Percentiles rank a stretch among this genome's conserved stretches.
Conservation (phyloP, 208 protist species). For the Leishmania martiniquensis region DNA sequence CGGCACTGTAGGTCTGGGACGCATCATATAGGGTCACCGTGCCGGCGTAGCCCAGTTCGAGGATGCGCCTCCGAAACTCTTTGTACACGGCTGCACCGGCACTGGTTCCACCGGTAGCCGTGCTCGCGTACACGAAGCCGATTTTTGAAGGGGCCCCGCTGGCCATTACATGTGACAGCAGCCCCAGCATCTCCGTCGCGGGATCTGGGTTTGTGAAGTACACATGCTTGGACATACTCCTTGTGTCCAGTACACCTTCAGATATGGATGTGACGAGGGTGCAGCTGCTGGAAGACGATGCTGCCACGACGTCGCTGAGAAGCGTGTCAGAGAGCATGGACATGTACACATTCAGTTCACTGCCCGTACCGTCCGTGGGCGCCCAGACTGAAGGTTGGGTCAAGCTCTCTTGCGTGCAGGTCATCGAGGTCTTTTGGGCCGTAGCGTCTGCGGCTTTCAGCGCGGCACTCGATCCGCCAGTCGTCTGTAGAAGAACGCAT, state of each 20-base stretch:
- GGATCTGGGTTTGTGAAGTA: constrained; percentile 26
- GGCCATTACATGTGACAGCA: constrained; percentile 18
- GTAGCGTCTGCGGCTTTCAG: neutral
- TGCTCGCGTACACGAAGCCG: constrained; percentile 16
- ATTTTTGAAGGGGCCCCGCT: constrained; percentile 6
- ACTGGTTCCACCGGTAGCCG: neutral
- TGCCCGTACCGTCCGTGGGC: neutral
- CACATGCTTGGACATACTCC: neutral
- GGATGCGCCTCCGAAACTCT: constrained; percentile 11
- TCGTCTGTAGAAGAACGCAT: neutral
- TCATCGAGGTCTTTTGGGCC: neutral
- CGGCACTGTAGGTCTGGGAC: neutral
- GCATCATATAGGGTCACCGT: neutral
- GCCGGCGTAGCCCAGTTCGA: neutral
- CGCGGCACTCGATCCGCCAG: too few relatives aligned
- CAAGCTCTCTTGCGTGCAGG: neutral
- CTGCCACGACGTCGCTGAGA: neutral
- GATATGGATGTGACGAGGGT: constrained; percentile 6
- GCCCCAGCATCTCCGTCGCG: constrained; percentile 27
- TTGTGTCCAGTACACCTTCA: constrained; percentile 3
- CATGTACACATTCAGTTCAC: constrained; percentile 9
- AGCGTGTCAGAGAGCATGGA: neutral
- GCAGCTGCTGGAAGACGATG: neutral
- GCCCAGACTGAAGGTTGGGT: neutral
- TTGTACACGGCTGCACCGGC: neutral